Evolutionary conservation across 2,329 filamentous ascomycete species (phyloP), one percentile per base, ranked within the genome.

Genomic region (Cladophialophora chaetospira): DNA sequence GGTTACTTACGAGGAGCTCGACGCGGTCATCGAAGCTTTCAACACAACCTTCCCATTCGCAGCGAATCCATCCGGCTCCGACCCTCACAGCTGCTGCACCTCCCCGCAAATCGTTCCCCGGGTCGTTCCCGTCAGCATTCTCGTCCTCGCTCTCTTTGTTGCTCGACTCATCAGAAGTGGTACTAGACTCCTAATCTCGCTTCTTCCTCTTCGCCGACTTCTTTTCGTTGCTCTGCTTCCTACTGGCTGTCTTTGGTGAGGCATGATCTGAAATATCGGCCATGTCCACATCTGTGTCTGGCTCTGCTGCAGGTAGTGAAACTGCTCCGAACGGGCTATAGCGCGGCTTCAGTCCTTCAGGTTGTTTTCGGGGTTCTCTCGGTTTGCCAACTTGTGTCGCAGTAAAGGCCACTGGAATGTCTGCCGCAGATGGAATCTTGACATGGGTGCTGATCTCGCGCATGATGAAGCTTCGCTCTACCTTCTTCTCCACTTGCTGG

Each of bases 261-360:
- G 60, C 53, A 13, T 54, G 11, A 19, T 46, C 35, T 25, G 57
- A 54, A n/a, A 50, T 36, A 29, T 59, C 46, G 21, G 19, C 28
- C 60, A 60, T 62, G 36, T 57, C 60, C 25, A 58, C 51, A 38
- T 58, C 56, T 31, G 9, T n/a, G 17, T 23, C 25, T 36, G 38
- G 25, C 33, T n/a, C 3, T 5, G 25, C 15, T 26, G 35, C 40
- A n/a, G 17, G 45, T 11, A 36, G 10, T 25, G 53, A 26, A 49
- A 43, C n/a, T 25, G 43, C 55, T 13, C 75, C 75, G 33, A 75
- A 70, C 17, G 75, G 75, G 6, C 69, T 69, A 58, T 77, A 77
- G 26, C 75, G 74, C 73, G 76, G 75, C 61, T 71, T 75, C 58
- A 78, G 53, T 55, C 58, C 63, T 43, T 72, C 72, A 11, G 75